Evolutionary conservation across 768 basidiomycete genomes (phyloP), one percentile per base, ranked within the genome.

Genomic region (Psilocybe cyanescens): DNA sequence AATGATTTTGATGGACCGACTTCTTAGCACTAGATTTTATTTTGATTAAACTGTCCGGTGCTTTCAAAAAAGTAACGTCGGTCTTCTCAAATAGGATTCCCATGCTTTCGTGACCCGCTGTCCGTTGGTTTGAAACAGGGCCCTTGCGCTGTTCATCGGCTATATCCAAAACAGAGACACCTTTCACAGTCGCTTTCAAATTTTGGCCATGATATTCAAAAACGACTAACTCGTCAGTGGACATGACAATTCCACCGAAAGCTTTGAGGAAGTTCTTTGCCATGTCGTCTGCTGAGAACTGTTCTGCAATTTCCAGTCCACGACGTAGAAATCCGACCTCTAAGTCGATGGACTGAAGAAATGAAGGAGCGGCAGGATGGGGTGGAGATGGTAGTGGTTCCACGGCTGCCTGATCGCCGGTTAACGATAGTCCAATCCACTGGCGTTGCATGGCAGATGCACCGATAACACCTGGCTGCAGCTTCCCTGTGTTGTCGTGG

Each of bases 21-120:
- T 92, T 93, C 75, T 91, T 97, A 2, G 91, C 87, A 65, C 92
- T 95, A 30, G 93, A 89, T 77, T 95, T 98, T 70, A 99, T 80
- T 77, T 91, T 96, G 75, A 99, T 94, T 4, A 81, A 72, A 68
- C 90, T 94, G 46, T 86, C 81, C 0, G 89, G 81, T 1, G 91
- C 92, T 74, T 97, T 97, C 76, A 95, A 78, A 74, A 97, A 86
- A 1, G 87, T 92, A 31, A 99, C 79, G 65, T 97, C 95, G n/a
- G 95, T 97, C 74, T 91, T 91, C 60, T 91, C 89, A 85, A 96
- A 95, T 48, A 96, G 62, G 31, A 98, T 83, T 16, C 95, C 96
- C 62, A 86, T 85, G 48, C 76, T 71, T 59, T 70, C 66, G 57
- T 57, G 63, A 24, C 50, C 47, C 8, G 55, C 12, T 24, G 68